phyloP scores from a whole-genome alignment of 2,329 filamentous ascomycete species.

The Colletotrichum sublineola region DNA sequence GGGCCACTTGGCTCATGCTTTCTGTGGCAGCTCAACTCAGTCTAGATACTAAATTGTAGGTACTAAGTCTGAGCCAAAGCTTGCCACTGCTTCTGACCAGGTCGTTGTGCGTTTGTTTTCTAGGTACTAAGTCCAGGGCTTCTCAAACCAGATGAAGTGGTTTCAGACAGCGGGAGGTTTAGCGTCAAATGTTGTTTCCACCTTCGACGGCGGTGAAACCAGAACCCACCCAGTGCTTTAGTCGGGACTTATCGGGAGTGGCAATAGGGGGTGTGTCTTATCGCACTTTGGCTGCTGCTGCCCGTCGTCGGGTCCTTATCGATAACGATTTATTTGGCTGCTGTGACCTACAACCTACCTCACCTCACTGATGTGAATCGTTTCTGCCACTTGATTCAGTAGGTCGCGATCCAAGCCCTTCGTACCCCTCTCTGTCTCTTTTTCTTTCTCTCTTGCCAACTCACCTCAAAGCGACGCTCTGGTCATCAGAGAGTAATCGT shows the following conservation, averaged over 20 bases:
- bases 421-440: slow-evolving; percentile 18
- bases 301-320: slow-evolving; percentile 15
- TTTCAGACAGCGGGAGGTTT: not conserved
- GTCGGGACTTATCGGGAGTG: slow-evolving; percentile 42
- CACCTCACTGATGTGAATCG: slow-evolving; percentile 21
- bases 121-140: not conserved
- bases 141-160: slow-evolving; percentile 1
- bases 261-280: slow-evolving; percentile 2
- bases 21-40: not conserved
- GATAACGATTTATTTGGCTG: slow-evolving; percentile 12
- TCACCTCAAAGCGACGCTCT: not conserved
- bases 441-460: slow-evolving; percentile 16
- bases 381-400: slow-evolving; percentile 38
- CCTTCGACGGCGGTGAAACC: slow-evolving; percentile 22
- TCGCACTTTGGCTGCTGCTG: not conserved
- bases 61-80: not conserved
- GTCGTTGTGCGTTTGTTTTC: not conserved
- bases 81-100: not conserved
- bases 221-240: not conserved
- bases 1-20: slow-evolving; percentile 27
- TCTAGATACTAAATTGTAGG: too few species aligned
- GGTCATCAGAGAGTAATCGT: not conserved
- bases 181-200: slow-evolving; percentile 22
- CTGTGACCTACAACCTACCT: slow-evolving; percentile 15
- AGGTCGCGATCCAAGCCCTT: slow-evolving; percentile 31